Percentiles rank a stretch among this genome's conserved stretches.
Evolutionary conservation across 1,139 yeast genomes (phyloP).

Genomic region (Saccharomyces hybrid): DNA sequence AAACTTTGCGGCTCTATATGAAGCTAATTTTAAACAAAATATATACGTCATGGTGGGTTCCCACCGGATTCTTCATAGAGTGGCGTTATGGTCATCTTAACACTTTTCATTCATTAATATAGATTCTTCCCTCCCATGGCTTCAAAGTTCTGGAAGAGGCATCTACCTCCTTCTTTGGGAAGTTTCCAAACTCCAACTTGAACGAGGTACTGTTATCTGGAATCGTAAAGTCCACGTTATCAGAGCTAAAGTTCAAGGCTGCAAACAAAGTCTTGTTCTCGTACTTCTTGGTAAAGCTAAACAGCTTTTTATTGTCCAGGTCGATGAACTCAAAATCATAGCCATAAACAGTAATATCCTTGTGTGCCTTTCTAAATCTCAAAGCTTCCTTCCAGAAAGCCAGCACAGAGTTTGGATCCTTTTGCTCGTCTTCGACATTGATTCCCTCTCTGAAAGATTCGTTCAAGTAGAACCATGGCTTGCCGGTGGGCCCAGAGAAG

Average conservation of each 20-base stretch:
- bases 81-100: too few species aligned
- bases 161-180: conserved; percentile 1
- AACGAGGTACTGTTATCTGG: background rate
- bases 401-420: conserved; percentile 44
- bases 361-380: conserved; percentile 39
- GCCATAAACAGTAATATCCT: conserved; percentile 45
- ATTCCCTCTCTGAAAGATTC: conserved; percentile 41
- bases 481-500: conserved; percentile 36
- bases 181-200: conserved; percentile 26
- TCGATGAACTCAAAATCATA: conserved; percentile 37
- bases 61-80: too few species aligned
- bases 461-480: conserved; percentile 52
- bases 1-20: too few species aligned
- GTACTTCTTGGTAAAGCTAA: conserved; percentile 36
- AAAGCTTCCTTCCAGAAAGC: conserved; percentile 42
- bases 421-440: conserved; percentile 42
- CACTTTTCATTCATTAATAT: conserved; percentile 3
- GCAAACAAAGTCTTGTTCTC: conserved; percentile 35
- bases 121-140: conserved; percentile 14
- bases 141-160: conserved; percentile 7
- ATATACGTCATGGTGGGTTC: too few species aligned
- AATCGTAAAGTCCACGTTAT: conserved; percentile 6
- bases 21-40: too few species aligned
- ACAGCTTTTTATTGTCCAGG: conserved; percentile 35
- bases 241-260: conserved; percentile 41